A percentile compares a stretch with the other conserved stretches of the same genome.
phyloP scores from a whole-genome alignment of 2,329 filamentous ascomycete genomes.

The Pseudohalonectria lignicola region DNA sequence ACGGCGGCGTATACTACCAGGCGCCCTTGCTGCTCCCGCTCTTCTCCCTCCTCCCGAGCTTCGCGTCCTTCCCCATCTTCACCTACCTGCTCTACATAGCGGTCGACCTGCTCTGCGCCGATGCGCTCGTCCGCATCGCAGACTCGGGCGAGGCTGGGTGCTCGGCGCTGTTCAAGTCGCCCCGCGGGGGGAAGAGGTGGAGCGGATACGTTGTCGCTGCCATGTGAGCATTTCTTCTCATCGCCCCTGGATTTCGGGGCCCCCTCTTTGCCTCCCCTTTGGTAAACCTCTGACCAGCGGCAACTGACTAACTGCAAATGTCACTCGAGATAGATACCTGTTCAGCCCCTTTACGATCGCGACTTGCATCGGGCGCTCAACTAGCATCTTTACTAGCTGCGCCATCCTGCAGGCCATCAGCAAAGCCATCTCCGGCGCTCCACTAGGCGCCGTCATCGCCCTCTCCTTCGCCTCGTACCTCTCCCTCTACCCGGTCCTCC shows the following conservation, averaged over 20 bases:
- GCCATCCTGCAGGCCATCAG: conserved; percentile 77
- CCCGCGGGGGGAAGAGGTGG: conserved; percentile 65
- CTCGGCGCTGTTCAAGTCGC: conserved; percentile 69
- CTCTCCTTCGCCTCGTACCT: conserved; percentile 82
- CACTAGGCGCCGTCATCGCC: conserved; percentile 69
- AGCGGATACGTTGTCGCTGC: conserved; percentile 67
- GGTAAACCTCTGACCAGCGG: too few species aligned
- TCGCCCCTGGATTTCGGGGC: too few species aligned
- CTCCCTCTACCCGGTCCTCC: conserved; percentile 80
- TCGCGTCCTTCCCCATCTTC: conserved; percentile 54
- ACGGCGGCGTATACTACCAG: conserved; percentile 76
- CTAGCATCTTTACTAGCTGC: conserved; percentile 78
- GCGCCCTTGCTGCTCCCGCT: conserved; percentile 83
- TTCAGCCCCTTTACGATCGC: conserved; percentile 93
- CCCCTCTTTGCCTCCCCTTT: background rate
- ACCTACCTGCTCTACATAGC: conserved; percentile 72
- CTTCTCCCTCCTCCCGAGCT: conserved; percentile 76
- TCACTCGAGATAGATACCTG: conserved; percentile 78
- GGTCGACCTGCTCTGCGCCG: conserved; percentile 72
- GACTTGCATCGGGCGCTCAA: conserved; percentile 82
- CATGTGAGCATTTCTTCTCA: conserved; percentile 42
- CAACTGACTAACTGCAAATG: too few species aligned
- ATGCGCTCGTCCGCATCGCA: conserved; percentile 69
- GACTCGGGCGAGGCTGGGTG: conserved; percentile 66
- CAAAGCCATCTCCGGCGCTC: conserved; percentile 65